Evolutionary conservation across 164 flowering plant species (phyloP).

Genomic region (Magnolia changhungtana): DNA sequence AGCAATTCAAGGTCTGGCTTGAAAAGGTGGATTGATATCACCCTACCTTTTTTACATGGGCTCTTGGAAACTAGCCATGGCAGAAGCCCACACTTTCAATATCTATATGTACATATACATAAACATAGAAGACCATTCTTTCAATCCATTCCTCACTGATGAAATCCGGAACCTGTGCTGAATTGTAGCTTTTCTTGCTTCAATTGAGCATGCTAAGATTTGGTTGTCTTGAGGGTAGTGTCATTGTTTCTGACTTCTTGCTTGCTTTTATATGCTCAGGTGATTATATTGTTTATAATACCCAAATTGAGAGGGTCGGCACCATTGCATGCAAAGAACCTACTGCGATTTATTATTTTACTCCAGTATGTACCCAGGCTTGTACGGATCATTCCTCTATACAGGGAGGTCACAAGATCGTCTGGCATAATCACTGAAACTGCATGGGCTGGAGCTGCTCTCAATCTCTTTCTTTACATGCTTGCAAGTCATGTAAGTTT

Average conservation of each 20-base stretch:
- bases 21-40: background rate
- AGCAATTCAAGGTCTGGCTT: background rate
- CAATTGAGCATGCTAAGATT: background rate
- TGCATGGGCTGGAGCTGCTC: slow-evolving; percentile 97
- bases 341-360: slow-evolving; percentile 55
- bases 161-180: background rate
- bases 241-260: too few species aligned
- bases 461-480: slow-evolving; percentile 94
- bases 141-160: too few species aligned
- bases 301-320: slow-evolving; percentile 56
- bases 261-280: slow-evolving; percentile 32
- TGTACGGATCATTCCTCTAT: slow-evolving; percentile 66
- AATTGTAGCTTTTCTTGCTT: background rate
- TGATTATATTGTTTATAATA: slow-evolving; percentile 51
- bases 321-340: slow-evolving; percentile 60
- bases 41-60: background rate
- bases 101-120: too few species aligned
- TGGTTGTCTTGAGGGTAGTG: too few species aligned
- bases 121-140: background rate
- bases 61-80: background rate
- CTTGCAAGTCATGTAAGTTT: slow-evolving; percentile 97
- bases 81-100: background rate
- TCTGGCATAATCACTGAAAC: slow-evolving; percentile 89
- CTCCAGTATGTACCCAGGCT: slow-evolving; percentile 81
- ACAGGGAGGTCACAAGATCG: slow-evolving; percentile 73